Evolutionary conservation across 495 filamentous ascomycete genomes (phyloP).

Genomic region (Annulohypoxylon maeteangense): DNA sequence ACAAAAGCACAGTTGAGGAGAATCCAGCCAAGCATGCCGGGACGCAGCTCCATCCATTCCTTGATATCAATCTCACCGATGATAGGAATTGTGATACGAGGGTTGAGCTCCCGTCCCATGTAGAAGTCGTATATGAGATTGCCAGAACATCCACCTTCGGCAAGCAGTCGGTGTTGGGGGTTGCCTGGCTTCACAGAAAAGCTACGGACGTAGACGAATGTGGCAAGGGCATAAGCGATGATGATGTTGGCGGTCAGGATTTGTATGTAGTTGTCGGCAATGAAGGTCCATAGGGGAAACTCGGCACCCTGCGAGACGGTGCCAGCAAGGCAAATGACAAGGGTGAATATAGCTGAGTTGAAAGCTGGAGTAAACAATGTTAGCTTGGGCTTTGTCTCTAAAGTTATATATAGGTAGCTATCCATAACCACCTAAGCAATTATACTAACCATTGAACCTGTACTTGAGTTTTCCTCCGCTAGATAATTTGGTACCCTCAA

Average conservation of each 20-base stretch:
- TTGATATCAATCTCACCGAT: slow-evolving; percentile 91
- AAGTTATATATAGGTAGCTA: not conserved
- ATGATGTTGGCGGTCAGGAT: slow-evolving; percentile 85
- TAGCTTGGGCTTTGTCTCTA: not conserved
- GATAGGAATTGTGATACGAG: slow-evolving; percentile 80
- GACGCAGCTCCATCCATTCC: slow-evolving; percentile 87
- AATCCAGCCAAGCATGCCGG: slow-evolving; percentile 90
- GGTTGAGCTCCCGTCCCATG: slow-evolving; percentile 97
- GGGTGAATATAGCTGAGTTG: slow-evolving; percentile 73
- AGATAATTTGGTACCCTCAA: slow-evolving; percentile 73
- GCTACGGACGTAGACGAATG: slow-evolving; percentile 80
- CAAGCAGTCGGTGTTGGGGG: slow-evolving; percentile 71
- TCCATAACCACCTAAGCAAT: too few species aligned
- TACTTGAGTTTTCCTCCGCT: slow-evolving; percentile 84
- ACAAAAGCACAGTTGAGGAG: slow-evolving; percentile 86
- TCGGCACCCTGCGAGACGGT: slow-evolving; percentile 80
- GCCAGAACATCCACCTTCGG: slow-evolving; percentile 81
- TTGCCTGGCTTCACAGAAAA: slow-evolving; percentile 78
- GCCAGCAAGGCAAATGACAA: slow-evolving; percentile 73
- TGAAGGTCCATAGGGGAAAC: slow-evolving; percentile 90
- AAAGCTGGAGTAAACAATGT: slow-evolving; percentile 68
- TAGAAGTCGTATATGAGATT: slow-evolving; percentile 96
- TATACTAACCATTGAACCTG: slow-evolving; percentile 80
- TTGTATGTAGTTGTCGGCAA: slow-evolving; percentile 89
- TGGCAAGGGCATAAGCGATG: slow-evolving; percentile 73